These are phyloP conservation scores for Centrapalus pauciflorus DNA, from an alignment of 129 eudicot genomes.

Conservation along the genomic window DNA sequence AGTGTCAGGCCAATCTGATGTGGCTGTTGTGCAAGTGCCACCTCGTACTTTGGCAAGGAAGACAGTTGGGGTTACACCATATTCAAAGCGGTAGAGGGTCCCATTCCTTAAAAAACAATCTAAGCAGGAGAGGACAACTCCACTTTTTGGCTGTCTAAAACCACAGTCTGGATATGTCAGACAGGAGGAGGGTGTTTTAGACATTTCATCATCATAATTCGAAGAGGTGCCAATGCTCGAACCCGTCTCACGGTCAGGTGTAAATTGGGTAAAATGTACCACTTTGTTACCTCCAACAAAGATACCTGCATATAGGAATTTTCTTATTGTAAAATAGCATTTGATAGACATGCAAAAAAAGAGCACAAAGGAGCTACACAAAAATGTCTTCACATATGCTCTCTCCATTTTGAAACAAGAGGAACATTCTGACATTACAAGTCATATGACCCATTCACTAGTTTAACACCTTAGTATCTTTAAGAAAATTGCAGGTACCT, in stretches of 20 bases:
- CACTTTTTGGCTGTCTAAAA: constrained; percentile 67
- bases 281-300: constrained; percentile 84
- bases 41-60: constrained; percentile 81
- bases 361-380: neutral
- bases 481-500: too few relatives aligned
- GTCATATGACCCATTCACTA: neutral
- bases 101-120: constrained; percentile 77
- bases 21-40: constrained; percentile 87
- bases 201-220: constrained; percentile 23
- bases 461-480: too few relatives aligned
- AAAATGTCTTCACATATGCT: neutral
- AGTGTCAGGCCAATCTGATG: constrained; percentile 47
- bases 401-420: neutral
- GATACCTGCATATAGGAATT: constrained; percentile 51
- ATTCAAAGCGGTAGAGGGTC: constrained; percentile 65
- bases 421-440: neutral
- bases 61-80: constrained; percentile 62
- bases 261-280: constrained; percentile 70
- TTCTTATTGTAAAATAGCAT: neutral
- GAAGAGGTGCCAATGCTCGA: constrained; percentile 35
- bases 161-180: constrained; percentile 81
- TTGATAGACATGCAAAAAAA: neutral
- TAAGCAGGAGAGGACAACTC: constrained; percentile 79
- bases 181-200: constrained; percentile 36
- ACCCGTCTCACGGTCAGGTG: constrained; percentile 18